Base-by-base conservation (phyloP, 2,329 filamentous ascomycete species). In the Lojkania enalia region DNA sequence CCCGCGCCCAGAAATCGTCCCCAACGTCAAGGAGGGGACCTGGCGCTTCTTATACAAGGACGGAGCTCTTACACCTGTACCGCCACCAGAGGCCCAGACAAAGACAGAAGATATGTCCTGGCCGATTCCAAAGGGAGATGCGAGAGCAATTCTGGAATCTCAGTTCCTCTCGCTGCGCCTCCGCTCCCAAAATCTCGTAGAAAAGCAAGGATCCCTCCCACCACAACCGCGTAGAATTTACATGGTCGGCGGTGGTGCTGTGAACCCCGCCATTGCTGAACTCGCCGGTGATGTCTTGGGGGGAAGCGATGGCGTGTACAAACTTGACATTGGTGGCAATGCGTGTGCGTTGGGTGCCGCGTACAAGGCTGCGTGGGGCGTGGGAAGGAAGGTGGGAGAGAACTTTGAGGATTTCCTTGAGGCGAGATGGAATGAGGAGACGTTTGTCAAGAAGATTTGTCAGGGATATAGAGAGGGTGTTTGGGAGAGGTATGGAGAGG, bases 291-390 rank as follows among this genome's bases (percentile, higher is more conserved):
- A 96, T 61, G 90, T 97, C 2, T 81, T 99, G 2, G 94, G 94
- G 40, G 89, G 89, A 23, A 81, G 79, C 2, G 94, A 97, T 52
- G 94, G 94, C 18, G 88, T 97, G 19, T 99, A 90, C 74, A 88
- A 87, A 71, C 82, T 99, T 12, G 91, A 97, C 64, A 90, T 97
- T 4, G 92, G 94, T 19, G 90, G 91, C 19, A 96, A 95, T 72
- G 92, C 94, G 2, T 99, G 94, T 72, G 94, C 92, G 9, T 74
- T 97, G 12, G 94, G 94, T 12, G 90, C 90, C 5, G 92, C 92
- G 19, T 96, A 97, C 73, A 97, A 97, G 74, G 92, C 94, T 12
- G 85, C 95, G 0, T 99, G 94, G 94, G 90, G 87, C 1, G 77
- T 90, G 43, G 90, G 94, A 75, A 76, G 88, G 36, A 69, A 71